These are phyloP conservation scores for Coemansia erecta DNA, from an alignment of 192 early-diverging fungal species.

Conservation along the genomic window DNA sequence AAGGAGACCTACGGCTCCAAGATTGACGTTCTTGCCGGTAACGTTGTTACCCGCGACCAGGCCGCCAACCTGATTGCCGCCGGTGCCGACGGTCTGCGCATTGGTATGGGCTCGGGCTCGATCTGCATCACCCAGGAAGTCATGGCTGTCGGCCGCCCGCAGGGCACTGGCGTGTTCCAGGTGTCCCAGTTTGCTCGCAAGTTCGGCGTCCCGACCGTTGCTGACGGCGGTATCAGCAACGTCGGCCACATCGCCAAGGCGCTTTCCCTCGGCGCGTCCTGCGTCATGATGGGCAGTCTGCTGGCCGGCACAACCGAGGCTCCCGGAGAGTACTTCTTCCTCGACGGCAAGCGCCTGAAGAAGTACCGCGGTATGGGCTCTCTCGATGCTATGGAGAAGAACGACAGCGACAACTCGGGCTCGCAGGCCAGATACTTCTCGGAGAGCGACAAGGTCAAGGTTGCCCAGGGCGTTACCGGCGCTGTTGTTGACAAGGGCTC, in stretches of 20 bases:
- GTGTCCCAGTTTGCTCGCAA: conserved; percentile 91
- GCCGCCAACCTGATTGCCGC: conserved; percentile 86
- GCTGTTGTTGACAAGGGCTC: conserved; percentile 97
- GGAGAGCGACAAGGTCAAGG: conserved; percentile 96
- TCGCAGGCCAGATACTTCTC: conserved; percentile 92
- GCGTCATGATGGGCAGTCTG: conserved; percentile 98
- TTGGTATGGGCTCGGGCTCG: conserved; percentile 97
- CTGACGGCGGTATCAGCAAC: conserved; percentile 96
- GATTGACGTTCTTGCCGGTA: conserved; percentile 92
- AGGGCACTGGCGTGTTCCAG: conserved; percentile 93
- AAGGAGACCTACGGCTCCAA: conserved; percentile 72
- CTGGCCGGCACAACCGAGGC: conserved; percentile 94
- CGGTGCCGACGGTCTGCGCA: conserved; percentile 90
- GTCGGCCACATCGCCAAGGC: conserved; percentile 99
- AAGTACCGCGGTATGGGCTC: conserved; percentile 99
- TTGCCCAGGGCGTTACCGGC: conserved; percentile 97
- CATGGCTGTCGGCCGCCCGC: conserved; percentile 98
- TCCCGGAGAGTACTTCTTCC: conserved; percentile 98
- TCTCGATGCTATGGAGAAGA: conserved; percentile 89
- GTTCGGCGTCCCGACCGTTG: conserved; percentile 95
- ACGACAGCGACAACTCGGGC: conserved; percentile 63
- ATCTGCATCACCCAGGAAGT: conserved; percentile 99
- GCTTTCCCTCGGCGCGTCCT: conserved; percentile 88
- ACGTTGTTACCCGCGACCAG: conserved; percentile 96
- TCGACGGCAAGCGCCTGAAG: conserved; percentile 95